Base-by-base conservation (phyloP, 2,329 filamentous ascomycete species). In the Aaosphaeria pasadenensis region DNA sequence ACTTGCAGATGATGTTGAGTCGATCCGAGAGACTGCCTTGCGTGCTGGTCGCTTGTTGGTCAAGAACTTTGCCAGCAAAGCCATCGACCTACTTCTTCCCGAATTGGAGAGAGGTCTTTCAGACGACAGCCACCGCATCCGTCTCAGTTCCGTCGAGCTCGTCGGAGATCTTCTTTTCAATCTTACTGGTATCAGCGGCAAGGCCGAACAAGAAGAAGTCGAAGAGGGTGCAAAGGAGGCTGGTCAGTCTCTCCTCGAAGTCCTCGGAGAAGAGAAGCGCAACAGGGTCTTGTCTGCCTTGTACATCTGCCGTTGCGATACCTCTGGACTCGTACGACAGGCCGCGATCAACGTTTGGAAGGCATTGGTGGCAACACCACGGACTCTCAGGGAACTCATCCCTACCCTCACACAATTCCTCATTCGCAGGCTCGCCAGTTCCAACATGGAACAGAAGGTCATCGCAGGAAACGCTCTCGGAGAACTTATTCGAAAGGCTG, bases 81-180 rank as follows among this genome's bases (percentile, higher is more conserved):
- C 94, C 35, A 95, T 99, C 44, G 95, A 99, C 66, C 81, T 99
- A 13, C 79, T 99, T 13, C 80, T 99, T 48, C 94, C 94, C 5
- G 94, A 99, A 70, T 82, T 99, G 53, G 94, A 99, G 74, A 88
- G 94, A 58, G 94, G 94, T 67, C 81, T 99, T 56, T 92, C 91
- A n/a, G 92, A 99, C 69, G 90, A 97, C 71, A 99, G 84, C 74
- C 94, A 97, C 73, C 89, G 94, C 62, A 99, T 99, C 63, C 89
- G 94, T 77, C 87, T 99, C 69, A 97, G 92, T 71, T 99, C 95
- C 42, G 94, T 99, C 50, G 94, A 99, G 74, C 80, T 99, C 53
- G 92, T 99, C 48, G 94, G 94, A 59, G 95, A 99, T 65, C 79
- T 99, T 43, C 81, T 99, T 28, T 99, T 99, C 82, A 99, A 96